Conservation (phyloP, 352 stramenopile genomes). For the Phytophthora macrochlamydospora region DNA sequence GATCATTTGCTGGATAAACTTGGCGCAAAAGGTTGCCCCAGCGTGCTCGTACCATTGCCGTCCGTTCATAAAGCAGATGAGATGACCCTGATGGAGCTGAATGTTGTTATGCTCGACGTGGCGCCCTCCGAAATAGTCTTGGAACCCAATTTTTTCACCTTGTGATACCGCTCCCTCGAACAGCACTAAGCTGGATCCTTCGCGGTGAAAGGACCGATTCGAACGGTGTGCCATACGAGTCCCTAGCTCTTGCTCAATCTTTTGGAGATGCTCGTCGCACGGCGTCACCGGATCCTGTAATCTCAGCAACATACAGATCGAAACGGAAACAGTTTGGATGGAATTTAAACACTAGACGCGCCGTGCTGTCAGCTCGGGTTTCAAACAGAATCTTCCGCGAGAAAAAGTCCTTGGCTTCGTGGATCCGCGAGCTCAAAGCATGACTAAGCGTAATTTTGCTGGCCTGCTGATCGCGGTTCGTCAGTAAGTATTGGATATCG, state of each 20-base stretch:
- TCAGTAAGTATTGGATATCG: slow-evolving; percentile 63
- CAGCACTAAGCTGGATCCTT: slow-evolving; percentile 68
- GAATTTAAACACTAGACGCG: slow-evolving; percentile 40
- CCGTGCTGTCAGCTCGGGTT: slow-evolving; percentile 36
- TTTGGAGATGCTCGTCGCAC: slow-evolving; percentile 65
- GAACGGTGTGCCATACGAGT: slow-evolving; percentile 46
- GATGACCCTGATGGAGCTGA: slow-evolving; percentile 68
- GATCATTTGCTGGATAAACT: slow-evolving; percentile 84
- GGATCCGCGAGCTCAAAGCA: slow-evolving; percentile 65
- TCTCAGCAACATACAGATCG: slow-evolving; percentile 77
- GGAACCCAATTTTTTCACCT: slow-evolving; percentile 68
- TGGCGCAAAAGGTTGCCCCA: slow-evolving; percentile 59
- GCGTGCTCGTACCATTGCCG: slow-evolving; percentile 72
- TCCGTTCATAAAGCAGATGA: slow-evolving; percentile 79
- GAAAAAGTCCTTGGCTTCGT: slow-evolving; percentile 65
- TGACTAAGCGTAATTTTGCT: slow-evolving; percentile 77
- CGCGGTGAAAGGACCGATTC: slow-evolving; percentile 58
- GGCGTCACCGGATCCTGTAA: slow-evolving; percentile 61
- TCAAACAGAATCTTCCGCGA: slow-evolving; percentile 70
- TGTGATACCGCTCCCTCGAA: slow-evolving; percentile 76
- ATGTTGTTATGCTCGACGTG: slow-evolving; percentile 62
- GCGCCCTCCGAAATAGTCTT: slow-evolving; percentile 63
- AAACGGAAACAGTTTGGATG: slow-evolving; percentile 71
- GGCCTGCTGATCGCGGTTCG: slow-evolving; percentile 51
- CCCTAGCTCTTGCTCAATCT: slow-evolving; percentile 71